Conservation (phyloP, 306 rosid genomes). For the Rosa persica region DNA sequence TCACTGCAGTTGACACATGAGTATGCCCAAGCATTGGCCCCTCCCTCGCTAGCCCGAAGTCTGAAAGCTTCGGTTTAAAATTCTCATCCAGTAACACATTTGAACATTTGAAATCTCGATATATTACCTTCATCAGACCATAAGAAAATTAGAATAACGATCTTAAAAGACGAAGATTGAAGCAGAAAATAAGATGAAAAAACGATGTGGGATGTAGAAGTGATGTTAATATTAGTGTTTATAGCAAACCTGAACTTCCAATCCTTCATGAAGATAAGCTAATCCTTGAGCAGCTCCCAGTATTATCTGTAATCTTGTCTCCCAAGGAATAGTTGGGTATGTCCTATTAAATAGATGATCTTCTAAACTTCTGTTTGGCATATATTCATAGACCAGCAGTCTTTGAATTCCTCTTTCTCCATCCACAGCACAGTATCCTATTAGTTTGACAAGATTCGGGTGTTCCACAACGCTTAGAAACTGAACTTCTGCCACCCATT, state of each 20-base stretch:
- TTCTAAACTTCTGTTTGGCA: conserved; percentile 72
- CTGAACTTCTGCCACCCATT: conserved; percentile 85
- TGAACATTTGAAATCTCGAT: conserved; percentile 72
- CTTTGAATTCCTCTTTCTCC: conserved; percentile 83
- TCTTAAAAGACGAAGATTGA: background rate
- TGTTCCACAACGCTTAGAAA: conserved; percentile 86
- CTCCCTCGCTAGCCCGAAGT: conserved; percentile 90
- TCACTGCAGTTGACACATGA: conserved; percentile 92
- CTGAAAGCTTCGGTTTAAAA: conserved; percentile 76
- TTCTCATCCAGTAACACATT: conserved; percentile 72
- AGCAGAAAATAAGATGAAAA: background rate
- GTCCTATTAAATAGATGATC: conserved; percentile 66
- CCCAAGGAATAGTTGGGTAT: conserved; percentile 55
- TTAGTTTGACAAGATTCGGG: conserved; percentile 80
- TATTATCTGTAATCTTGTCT: conserved; percentile 61
- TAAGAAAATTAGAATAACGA: background rate
- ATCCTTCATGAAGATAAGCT: conserved; percentile 71
- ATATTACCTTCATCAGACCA: conserved; percentile 55
- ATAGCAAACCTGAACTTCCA: conserved; percentile 73
- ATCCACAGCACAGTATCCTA: conserved; percentile 77
- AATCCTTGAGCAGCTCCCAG: conserved; percentile 81
- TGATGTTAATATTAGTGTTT: background rate
- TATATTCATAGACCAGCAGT: conserved; percentile 76
- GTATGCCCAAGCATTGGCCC: conserved; percentile 71
- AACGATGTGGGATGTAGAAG: background rate